A percentile compares a stretch with the other conserved stretches of the same genome.
Conservation (phyloP, 306 rosid species). For the Prunus mongolica region DNA sequence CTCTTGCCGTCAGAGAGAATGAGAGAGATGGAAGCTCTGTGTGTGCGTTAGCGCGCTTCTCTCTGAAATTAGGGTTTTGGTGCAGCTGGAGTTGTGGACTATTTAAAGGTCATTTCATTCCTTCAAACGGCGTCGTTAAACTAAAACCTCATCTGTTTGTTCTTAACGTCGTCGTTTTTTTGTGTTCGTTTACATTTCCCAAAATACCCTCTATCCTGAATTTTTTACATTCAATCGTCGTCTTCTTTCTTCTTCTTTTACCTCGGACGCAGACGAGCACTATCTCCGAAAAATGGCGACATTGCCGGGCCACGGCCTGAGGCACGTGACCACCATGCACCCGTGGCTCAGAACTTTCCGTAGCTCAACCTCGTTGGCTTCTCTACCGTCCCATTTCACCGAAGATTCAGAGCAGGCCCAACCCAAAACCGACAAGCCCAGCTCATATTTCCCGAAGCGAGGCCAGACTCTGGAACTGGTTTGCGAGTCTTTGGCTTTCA, state of each 20-base stretch:
- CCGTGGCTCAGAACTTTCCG: conserved; percentile 45
- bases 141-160: too few relatives aligned
- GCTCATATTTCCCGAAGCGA: conserved; percentile 74
- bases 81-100: not conserved
- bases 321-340: conserved; percentile 34
- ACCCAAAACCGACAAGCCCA: conserved; percentile 22
- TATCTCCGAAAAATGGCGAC: conserved; percentile 42
- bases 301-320: conserved; percentile 57
- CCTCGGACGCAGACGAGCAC: not conserved
- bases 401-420: conserved; percentile 38
- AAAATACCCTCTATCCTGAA: too few relatives aligned
- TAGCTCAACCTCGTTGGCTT: conserved; percentile 25
- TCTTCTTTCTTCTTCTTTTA: not conserved
- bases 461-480: conserved; percentile 80
- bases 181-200: too few relatives aligned
- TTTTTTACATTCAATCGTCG: not conserved
- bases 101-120: not conserved
- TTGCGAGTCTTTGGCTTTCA: conserved; percentile 79
- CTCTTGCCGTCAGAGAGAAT: not conserved
- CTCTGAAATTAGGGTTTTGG: conserved; percentile 6
- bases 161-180: too few relatives aligned
- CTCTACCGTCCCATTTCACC: conserved; percentile 29
- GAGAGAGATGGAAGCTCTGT: not conserved
- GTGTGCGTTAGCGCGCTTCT: not conserved
- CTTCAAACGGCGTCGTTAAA: not conserved